phyloP scores from a whole-genome alignment of 2,329 filamentous ascomycete genomes.

The Cercospora zeina region DNA sequence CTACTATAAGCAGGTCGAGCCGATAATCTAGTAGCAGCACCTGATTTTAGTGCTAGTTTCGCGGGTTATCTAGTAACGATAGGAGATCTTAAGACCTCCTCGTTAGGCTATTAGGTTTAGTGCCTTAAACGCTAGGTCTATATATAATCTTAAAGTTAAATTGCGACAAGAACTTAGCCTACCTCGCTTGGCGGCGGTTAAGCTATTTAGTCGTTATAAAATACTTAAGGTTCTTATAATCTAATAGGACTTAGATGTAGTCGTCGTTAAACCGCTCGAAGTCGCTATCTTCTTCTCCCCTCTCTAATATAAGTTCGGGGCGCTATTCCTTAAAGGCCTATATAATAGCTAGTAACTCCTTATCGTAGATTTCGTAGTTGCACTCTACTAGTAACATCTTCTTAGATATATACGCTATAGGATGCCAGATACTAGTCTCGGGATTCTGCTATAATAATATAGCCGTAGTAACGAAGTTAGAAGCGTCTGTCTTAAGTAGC shows the following conservation, averaged over 20 bases:
- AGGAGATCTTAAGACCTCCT: no score
- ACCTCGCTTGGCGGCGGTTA: slow-evolving; percentile 35
- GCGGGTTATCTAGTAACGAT: no score
- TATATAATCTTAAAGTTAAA: slow-evolving; percentile 2
- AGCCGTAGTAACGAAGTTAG: no score
- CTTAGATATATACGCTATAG: slow-evolving; percentile 17
- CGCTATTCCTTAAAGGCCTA: slow-evolving; percentile 14
- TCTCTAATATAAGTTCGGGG: slow-evolving; percentile 16
- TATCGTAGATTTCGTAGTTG: slow-evolving; percentile 25
- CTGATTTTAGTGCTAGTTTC: no score
- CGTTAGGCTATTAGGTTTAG: no score
- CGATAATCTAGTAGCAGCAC: no score
- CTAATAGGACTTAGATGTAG: slow-evolving; percentile 27
- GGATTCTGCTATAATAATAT: background rate
- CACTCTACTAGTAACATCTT: slow-evolving; percentile 19
- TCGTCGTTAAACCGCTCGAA: background rate
- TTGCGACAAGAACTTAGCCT: slow-evolving; percentile 22
- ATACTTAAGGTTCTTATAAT: slow-evolving; percentile 39
- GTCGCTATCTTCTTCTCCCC: slow-evolving; percentile 4
- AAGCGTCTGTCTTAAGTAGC: no score
- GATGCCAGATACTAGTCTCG: background rate
- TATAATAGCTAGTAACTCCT: slow-evolving; percentile 36
- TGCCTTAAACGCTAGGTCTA: no score
- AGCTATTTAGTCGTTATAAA: slow-evolving; percentile 39
- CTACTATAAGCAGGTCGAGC: no score